Base-by-base conservation (phyloP, 805 yeast genomes). In the Saturnispora ahearnii region DNA sequence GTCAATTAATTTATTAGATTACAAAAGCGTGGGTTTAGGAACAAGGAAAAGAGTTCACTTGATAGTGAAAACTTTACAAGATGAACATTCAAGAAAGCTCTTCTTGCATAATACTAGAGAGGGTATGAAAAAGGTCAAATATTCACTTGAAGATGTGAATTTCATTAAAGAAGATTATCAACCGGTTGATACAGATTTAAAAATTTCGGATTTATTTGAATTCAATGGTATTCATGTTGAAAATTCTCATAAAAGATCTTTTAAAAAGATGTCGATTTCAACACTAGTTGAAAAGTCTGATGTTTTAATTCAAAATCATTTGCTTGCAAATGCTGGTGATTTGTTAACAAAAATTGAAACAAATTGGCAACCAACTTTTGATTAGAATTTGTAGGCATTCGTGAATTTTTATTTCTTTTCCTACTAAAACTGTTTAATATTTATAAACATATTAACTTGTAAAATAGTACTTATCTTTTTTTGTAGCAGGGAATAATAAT, bases 241-340 rank as follows among this genome's bases (percentile, higher is more conserved):
- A 9, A 41, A 33, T 22, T 41, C 13, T 12, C 10, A 13, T 26
- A 40, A 24, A 44, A 26, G 31, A 10, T 41, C 47, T 29, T 46
- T 45, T 15, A 45, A 42, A 11, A 58, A 54, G 41, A 58, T 58
- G 30, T 57, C 60, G 5, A 58, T 58, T 36, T 55, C 55, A 7
- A 53, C 60, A 7, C 47, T 58, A n/a, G 57, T 58, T 28, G 41
- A 57, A 3, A 26, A 41, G 2, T 21, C 49, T 12, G 53, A 41
- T 31, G 50, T 44, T 9, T 21, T 48, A 3, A 40, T 46, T 12
- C 41, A 49, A 10, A 31, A 46, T 11, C 30, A 42, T 15, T 28
- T 43, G 24, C 9, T 30, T 2, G 44, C 49, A 10, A 52, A 48
- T 30, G 13, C 24, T 6, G 46, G 33, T 13, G 32, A 36, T 15